Percentiles rank a stretch among this genome's conserved stretches.
These are phyloP conservation scores for Phaeosphaeriaceae sp. DNA, from an alignment of 2,329 filamentous ascomycete species.

Conservation along the genomic window DNA sequence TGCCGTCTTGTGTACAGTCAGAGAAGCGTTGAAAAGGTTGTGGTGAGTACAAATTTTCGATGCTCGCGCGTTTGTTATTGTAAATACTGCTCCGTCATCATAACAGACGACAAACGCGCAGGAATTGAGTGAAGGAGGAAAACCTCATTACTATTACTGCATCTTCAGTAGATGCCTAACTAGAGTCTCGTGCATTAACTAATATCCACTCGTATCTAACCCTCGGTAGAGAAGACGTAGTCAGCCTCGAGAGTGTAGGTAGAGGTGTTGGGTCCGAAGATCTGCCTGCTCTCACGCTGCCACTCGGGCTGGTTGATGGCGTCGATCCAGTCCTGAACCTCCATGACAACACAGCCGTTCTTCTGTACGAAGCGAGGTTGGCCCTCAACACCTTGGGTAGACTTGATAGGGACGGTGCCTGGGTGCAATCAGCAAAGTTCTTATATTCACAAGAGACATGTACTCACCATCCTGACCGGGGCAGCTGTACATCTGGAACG, in stretches of 20 bases:
- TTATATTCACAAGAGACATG: not conserved
- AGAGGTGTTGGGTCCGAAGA: constrained; percentile 54
- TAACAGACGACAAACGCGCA: not conserved
- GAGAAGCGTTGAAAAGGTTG: not conserved
- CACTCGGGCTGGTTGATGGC: constrained; percentile 91
- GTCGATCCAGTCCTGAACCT: constrained; percentile 94
- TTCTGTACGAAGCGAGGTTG: constrained; percentile 71
- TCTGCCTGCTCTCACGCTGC: constrained; percentile 67
- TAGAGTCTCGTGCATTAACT: not conserved
- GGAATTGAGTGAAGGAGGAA: not conserved
- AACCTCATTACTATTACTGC: constrained; percentile 16
- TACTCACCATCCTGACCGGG: constrained; percentile 71
- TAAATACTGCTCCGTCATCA: not conserved
- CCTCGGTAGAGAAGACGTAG: constrained; percentile 52
- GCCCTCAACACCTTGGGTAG: constrained; percentile 69
- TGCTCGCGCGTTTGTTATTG: not conserved
- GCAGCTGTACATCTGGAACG: constrained; percentile 89
- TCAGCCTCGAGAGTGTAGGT: constrained; percentile 54
- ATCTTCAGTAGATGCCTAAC: constrained; percentile 2
- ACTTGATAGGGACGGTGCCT: constrained; percentile 69
- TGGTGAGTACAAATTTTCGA: not conserved
- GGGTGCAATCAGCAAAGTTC: constrained; percentile 8
- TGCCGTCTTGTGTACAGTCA: not conserved
- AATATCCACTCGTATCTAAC: constrained; percentile 4
- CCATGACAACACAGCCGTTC: constrained; percentile 88